Conservation (phyloP, 306 rosid species). For the Lathyrus tuberosus region DNA sequence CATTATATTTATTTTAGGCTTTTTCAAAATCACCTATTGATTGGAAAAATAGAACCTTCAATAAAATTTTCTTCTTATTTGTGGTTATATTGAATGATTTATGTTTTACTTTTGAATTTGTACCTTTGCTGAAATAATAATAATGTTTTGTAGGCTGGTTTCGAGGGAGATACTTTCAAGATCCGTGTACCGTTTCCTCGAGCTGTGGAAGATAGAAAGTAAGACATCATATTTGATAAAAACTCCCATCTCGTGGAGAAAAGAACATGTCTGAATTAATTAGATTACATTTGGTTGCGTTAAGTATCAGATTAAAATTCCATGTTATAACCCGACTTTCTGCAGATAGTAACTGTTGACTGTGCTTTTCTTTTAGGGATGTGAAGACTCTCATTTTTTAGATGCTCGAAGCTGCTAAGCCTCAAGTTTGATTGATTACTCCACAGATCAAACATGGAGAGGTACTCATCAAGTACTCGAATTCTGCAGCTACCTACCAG, state of each 20-base stretch:
- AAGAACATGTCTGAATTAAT: background rate
- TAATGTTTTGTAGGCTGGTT: slow-evolving; percentile 61
- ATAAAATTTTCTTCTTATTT: slow-evolving; percentile 27
- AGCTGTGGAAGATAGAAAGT: slow-evolving; percentile 87
- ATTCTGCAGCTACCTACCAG: no score
- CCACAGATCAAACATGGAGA: slow-evolving; percentile 31
- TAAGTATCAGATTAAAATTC: slow-evolving; percentile 10
- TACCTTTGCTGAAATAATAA: background rate
- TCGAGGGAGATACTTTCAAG: slow-evolving; percentile 71
- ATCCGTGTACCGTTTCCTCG: slow-evolving; percentile 92
- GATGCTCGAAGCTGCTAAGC: slow-evolving; percentile 86
- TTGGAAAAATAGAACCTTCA: slow-evolving; percentile 10
- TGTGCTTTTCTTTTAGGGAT: slow-evolving; percentile 57
- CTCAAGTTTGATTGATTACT: slow-evolving; percentile 50
- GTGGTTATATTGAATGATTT: background rate
- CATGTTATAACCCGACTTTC: slow-evolving; percentile 9
- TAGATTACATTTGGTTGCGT: slow-evolving; percentile 8
- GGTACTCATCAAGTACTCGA: no score
- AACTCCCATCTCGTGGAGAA: slow-evolving; percentile 11
- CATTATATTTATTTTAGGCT: background rate
- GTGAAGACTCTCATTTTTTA: slow-evolving; percentile 93
- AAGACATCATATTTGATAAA: slow-evolving; percentile 46
- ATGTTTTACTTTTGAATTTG: slow-evolving; percentile 2
- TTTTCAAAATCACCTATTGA: background rate
- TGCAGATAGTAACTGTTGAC: slow-evolving; percentile 8